Percentiles rank a stretch among this genome's conserved stretches.
Evolutionary conservation across 2,329 filamentous ascomycete genomes (phyloP).

Genomic region (Botryotinia globosa): DNA sequence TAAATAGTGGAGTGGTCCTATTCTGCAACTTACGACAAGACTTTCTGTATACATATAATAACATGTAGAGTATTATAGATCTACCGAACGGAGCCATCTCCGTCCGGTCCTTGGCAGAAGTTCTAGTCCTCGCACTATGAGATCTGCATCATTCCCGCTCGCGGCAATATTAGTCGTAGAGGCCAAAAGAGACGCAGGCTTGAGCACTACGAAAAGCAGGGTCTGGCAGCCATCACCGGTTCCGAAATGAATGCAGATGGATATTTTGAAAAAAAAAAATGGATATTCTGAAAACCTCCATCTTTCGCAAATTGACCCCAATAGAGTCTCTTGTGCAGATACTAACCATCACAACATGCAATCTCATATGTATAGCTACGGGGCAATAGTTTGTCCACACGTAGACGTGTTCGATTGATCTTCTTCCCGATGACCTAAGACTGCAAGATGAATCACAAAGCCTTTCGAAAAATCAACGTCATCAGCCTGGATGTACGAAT

Average conservation of each 20-base stretch:
- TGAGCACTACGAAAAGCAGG: slow-evolving; percentile 1
- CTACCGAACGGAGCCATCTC: background rate
- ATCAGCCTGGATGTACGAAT: background rate
- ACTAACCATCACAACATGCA: background rate
- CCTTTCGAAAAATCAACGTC: background rate
- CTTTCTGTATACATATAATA: background rate
- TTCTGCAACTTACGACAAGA: slow-evolving; percentile 1
- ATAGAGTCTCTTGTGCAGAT: slow-evolving; percentile 10
- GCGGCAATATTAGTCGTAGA: slow-evolving; percentile 4
- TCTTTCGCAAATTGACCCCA: background rate
- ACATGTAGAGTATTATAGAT: background rate
- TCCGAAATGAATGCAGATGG: background rate
- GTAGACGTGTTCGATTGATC: background rate
- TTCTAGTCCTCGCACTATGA: slow-evolving; percentile 13
- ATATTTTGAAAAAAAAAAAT: background rate
- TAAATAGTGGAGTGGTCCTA: slow-evolving; percentile 5
- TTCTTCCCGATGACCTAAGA: background rate
- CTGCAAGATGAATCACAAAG: slow-evolving; percentile 3
- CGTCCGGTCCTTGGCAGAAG: slow-evolving; percentile 4
- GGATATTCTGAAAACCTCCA: background rate
- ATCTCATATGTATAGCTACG: slow-evolving; percentile 2
- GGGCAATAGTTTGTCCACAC: slow-evolving; percentile 7
- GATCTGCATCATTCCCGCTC: slow-evolving; percentile 12
- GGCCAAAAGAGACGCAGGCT: background rate
- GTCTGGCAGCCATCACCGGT: background rate